Conservation (phyloP, 2,329 filamentous ascomycete species). For the Xylaria sp. region DNA sequence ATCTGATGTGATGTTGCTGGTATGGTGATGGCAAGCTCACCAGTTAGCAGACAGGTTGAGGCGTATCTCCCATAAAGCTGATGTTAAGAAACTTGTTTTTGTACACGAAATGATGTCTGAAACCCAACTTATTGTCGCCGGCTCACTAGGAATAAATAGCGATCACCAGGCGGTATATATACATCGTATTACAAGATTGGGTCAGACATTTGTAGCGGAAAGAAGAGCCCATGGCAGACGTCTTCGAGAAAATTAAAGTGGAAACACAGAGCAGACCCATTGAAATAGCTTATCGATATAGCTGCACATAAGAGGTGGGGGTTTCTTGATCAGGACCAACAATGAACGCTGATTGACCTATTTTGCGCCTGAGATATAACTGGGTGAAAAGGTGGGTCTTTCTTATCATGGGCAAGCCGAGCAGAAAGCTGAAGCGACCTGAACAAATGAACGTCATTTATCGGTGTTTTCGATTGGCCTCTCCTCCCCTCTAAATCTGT, state of each 20-base stretch:
- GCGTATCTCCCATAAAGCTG: not conserved
- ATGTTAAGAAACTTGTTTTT: not conserved
- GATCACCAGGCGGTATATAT: slow-evolving; percentile 2
- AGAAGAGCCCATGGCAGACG: slow-evolving; percentile 6
- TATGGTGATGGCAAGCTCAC: not conserved
- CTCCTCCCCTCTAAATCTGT: slow-evolving; percentile 8
- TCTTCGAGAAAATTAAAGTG: slow-evolving; percentile 46
- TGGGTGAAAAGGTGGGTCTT: slow-evolving; percentile 10
- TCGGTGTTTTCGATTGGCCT: slow-evolving; percentile 35
- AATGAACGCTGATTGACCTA: slow-evolving; percentile 8
- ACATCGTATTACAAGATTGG: not conserved
- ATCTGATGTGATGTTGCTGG: slow-evolving; percentile 16
- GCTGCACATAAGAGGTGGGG: not conserved
- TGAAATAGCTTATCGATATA: slow-evolving; percentile 34
- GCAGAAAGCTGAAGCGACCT: slow-evolving; percentile 14
- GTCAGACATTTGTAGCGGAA: not conserved
- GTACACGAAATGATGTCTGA: not conserved
- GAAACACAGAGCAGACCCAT: slow-evolving; percentile 14
- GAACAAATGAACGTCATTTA: slow-evolving; percentile 38
- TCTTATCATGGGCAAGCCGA: slow-evolving; percentile 3
- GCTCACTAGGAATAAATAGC: not conserved
- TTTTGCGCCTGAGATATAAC: slow-evolving; percentile 12
- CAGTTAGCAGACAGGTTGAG: not conserved
- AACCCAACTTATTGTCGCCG: not conserved
- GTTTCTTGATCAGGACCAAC: slow-evolving; percentile 5